Percentiles rank a stretch among this genome's conserved stretches.
These are phyloP conservation scores for Verticillium albo-atrum DNA, from an alignment of 2,329 filamentous ascomycete genomes.

Conservation along the genomic window DNA sequence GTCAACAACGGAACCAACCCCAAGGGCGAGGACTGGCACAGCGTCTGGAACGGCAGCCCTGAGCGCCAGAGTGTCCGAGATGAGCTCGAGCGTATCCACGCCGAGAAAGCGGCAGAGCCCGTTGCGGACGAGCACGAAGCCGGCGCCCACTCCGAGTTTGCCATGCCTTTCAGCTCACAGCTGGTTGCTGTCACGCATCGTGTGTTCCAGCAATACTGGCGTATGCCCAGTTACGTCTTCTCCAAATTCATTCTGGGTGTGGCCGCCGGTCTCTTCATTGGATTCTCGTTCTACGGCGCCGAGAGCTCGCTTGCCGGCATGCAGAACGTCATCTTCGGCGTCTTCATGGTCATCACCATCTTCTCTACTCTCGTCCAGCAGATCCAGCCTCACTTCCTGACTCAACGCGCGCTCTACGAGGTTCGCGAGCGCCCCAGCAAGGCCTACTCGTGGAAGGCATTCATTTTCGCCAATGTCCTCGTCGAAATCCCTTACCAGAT, in stretches of 20 bases:
- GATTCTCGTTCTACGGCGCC: constrained; percentile 63
- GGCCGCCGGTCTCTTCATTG: constrained; percentile 65
- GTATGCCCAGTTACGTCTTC: constrained; percentile 73
- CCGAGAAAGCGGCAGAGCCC: constrained; percentile 31
- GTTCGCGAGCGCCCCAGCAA: constrained; percentile 72
- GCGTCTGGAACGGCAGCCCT: constrained; percentile 54
- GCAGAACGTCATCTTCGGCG: constrained; percentile 68
- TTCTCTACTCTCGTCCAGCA: constrained; percentile 68
- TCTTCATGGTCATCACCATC: constrained; percentile 73
- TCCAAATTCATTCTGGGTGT: constrained; percentile 61
- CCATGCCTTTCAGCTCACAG: constrained; percentile 67
- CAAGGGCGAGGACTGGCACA: constrained; percentile 57
- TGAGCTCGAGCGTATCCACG: constrained; percentile 62
- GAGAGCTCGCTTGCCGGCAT: constrained; percentile 60
- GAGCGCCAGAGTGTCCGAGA: constrained; percentile 47
- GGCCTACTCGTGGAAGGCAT: constrained; percentile 70
- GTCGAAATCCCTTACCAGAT: constrained; percentile 71
- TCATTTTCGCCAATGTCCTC: constrained; percentile 66
- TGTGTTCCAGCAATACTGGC: constrained; percentile 81
- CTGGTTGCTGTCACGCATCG: constrained; percentile 60
- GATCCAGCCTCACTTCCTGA: constrained; percentile 73
- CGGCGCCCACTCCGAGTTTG: constrained; percentile 60
- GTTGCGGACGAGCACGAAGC: constrained; percentile 12
- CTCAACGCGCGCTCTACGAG: constrained; percentile 70
- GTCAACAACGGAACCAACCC: constrained; percentile 35